phyloP scores from a whole-genome alignment of 192 early-diverging fungal genomes.

The Backusella macrospora region DNA sequence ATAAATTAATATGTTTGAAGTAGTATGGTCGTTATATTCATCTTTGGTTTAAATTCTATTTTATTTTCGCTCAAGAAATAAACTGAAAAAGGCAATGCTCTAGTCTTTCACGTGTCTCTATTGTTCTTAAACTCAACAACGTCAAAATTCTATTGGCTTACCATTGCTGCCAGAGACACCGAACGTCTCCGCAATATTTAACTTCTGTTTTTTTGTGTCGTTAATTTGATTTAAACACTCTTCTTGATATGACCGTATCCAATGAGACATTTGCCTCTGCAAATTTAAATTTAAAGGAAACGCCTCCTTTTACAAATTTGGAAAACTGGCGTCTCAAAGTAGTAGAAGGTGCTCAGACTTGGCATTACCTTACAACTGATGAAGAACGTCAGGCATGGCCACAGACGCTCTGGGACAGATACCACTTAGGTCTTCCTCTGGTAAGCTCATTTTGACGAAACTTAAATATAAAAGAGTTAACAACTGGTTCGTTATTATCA shows the following conservation, averaged over 20 bases:
- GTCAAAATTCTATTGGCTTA: background rate
- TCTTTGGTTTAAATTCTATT: no score
- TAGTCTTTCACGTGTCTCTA: background rate
- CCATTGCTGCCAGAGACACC: slow-evolving; percentile 1
- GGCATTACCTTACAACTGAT: slow-evolving; percentile 77
- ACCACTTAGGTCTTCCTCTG: slow-evolving; percentile 82
- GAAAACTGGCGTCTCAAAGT: slow-evolving; percentile 85
- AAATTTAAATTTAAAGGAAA: slow-evolving; percentile 18
- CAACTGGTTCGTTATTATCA: background rate
- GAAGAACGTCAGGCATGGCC: slow-evolving; percentile 61
- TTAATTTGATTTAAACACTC: background rate
- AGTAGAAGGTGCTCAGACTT: slow-evolving; percentile 88
- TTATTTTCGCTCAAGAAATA: background rate
- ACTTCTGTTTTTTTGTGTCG: background rate
- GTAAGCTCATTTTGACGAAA: slow-evolving; percentile 31
- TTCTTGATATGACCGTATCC: background rate
- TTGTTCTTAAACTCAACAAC: background rate
- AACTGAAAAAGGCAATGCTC: background rate
- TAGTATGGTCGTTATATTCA: no score
- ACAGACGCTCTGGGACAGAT: slow-evolving; percentile 80
- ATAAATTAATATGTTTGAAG: no score
- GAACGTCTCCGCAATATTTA: slow-evolving; percentile 7
- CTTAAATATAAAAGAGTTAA: background rate
- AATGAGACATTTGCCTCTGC: slow-evolving; percentile 23
- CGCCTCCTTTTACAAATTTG: slow-evolving; percentile 66